Evolutionary conservation across 768 basidiomycete genomes (phyloP), one percentile per base, ranked within the genome.

Genomic region (Chalciporus chontae): DNA sequence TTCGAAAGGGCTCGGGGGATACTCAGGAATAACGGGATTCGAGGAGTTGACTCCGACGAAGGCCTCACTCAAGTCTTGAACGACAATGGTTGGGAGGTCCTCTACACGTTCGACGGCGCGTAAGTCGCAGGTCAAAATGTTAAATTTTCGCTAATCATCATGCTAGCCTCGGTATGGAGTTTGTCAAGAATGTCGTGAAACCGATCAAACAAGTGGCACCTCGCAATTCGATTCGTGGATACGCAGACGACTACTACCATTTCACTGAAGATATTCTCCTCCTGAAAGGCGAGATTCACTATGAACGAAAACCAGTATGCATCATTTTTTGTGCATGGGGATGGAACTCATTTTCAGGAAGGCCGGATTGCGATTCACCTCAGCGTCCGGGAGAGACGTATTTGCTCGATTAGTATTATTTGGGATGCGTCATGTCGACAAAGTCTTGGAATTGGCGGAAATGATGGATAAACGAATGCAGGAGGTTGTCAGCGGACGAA

Each of bases 91-190:
- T 73, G 67, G 63, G 65, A 67, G 40, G 64, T 67, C 17, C 50
- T 71, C 51, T 59, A 72, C 41, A 73, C 73, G 5, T 74, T 66
- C 41, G 64, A 69, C 4, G 73, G 73, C 45, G 64, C 67, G 73
- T 74, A 50, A 64, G 73, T 65, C 18, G 7, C 19, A 18, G 13
- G 13, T 17, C 39, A 3, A 5, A 41, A 9, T 34, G 23, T 9
- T 18, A 23, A 27, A 27, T 17, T 40, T 43, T 37, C 24, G 5
- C 50, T 65, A 19, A 65, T 34, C 26, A 23, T 37, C 19, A 54
- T 19, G 24, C 14, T 46, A 76, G 75, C 29, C 60, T 68, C n/a
- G 68, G 72, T 15, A 71, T 74, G 72, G 75, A 76, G 18, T 71
- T 54, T 52, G 66, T 73, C 19, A 74, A 76, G 56, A 69, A 71